Base-by-base conservation (phyloP, 768 basidiomycete species). In the Serpula lacrymans region DNA sequence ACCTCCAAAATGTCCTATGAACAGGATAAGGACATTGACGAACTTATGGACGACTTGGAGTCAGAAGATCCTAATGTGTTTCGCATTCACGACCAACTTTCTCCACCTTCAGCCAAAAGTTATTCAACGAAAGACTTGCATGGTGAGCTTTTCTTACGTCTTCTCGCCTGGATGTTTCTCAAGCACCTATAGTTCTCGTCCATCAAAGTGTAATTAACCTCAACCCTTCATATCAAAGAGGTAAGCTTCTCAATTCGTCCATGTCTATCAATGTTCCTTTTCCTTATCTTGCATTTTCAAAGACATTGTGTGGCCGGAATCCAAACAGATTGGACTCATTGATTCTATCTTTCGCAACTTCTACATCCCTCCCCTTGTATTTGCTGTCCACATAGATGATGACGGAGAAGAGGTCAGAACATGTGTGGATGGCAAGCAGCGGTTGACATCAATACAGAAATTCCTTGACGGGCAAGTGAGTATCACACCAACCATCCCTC, bases 241-340 rank as follows among this genome's bases (percentile, higher is more conserved):
- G 84, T 80, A 39, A 41, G 67, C 51, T 2, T 26, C 17, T 12
- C 24, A 28, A 30, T 14, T 24, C 7, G 10, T 18, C n/a, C n/a
- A n/a, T n/a, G n/a, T n/a, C n/a, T n/a, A 17, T 8, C 30, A 23
- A 25, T 37, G 12, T 38, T 25, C 12, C 8, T 10, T n/a, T 9
- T 32, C 12, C n/a, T n/a, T n/a, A n/a, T n/a, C n/a, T n/a, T n/a
- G n/a, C 21, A 16, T 14, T 18, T 16, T 6, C 37, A 13, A 31
- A 89, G 88, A 84, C 41, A 69, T 90, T 14, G 88, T 90, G 2
- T 90, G 88, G 88, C 70, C 82, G 0, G 73, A 75, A 39, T 56
- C 58, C 32, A 88, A 88, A 50, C 84, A 88, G 50, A 69, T 68
- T 46, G 65, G 63, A 31, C 62, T 79, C 33, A 61, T 79, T 6